phyloP scores from a whole-genome alignment of 2,329 filamentous ascomycete genomes.

The Colletotrichum spaethianum region DNA sequence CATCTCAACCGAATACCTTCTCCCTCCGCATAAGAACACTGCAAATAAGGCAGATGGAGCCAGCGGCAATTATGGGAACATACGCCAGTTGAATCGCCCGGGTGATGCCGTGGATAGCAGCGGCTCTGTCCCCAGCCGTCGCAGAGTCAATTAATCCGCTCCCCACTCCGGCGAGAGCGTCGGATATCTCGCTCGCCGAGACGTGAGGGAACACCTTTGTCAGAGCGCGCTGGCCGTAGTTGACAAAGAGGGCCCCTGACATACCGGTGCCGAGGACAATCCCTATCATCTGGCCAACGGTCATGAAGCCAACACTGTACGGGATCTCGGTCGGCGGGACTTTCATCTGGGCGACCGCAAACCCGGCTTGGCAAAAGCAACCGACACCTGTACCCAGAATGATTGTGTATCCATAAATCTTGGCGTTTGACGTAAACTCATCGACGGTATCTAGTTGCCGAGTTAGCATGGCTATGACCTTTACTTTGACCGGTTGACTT shows the following conservation, averaged over 20 bases:
- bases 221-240: background rate
- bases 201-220: background rate
- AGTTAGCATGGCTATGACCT: background rate
- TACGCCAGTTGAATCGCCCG: background rate
- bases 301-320: slow-evolving; percentile 53
- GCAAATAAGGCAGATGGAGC: slow-evolving; percentile 7
- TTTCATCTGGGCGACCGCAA: slow-evolving; percentile 50
- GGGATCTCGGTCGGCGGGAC: slow-evolving; percentile 47
- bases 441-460: slow-evolving; percentile 37
- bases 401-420: slow-evolving; percentile 52
- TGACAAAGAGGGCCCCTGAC: slow-evolving; percentile 39
- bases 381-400: slow-evolving; percentile 58
- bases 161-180: background rate
- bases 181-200: background rate
- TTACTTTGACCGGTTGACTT: background rate
- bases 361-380: slow-evolving; percentile 50
- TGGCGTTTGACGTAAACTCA: slow-evolving; percentile 40
- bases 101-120: slow-evolving; percentile 5
- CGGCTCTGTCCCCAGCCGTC: background rate
- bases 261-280: slow-evolving; percentile 39
- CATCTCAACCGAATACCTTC: slow-evolving; percentile 1
- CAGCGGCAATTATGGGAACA: background rate
- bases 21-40: slow-evolving; percentile 10
- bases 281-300: slow-evolving; percentile 42
- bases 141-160: background rate